A percentile compares a stretch with the other conserved stretches of the same genome.
Conservation (phyloP, 2,329 filamentous ascomycete genomes). For the Tolypocladium ophioglossoides region DNA sequence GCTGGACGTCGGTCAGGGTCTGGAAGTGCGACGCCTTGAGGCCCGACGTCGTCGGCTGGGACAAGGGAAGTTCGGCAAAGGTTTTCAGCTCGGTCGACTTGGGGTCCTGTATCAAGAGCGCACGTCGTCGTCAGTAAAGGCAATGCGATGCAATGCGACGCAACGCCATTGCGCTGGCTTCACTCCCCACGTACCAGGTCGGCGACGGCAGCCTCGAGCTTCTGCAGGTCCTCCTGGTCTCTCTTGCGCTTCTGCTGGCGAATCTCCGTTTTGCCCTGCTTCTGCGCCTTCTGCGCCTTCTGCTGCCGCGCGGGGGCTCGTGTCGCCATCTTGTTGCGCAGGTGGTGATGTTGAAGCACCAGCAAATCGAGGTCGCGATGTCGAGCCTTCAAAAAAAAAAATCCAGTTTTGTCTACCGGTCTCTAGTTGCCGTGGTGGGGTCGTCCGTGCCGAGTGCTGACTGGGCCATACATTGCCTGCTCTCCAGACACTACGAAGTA, state of each 20-base stretch:
- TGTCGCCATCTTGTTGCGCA: slow-evolving; percentile 15
- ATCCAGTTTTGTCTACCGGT: not conserved
- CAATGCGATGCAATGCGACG: too few species aligned
- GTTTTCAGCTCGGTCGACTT: slow-evolving; percentile 49
- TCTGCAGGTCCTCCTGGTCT: slow-evolving; percentile 23
- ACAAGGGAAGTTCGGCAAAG: slow-evolving; percentile 81
- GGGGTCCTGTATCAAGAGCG: slow-evolving; percentile 37
- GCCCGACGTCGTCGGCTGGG: slow-evolving; percentile 65
- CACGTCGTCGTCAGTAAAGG: not conserved
- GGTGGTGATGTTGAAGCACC: not conserved
- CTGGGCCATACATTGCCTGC: too few species aligned
- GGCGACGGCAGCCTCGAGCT: slow-evolving; percentile 20
- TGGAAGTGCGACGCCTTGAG: slow-evolving; percentile 84
- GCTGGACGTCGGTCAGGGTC: slow-evolving; percentile 82
- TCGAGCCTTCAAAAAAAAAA: not conserved
- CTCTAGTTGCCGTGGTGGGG: too few species aligned
- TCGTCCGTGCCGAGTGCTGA: too few species aligned
- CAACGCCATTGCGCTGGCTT: too few species aligned
- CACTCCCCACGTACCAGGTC: slow-evolving; percentile 17
- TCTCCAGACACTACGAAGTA: too few species aligned
- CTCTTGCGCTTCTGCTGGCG: slow-evolving; percentile 27
- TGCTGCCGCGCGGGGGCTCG: slow-evolving; percentile 12
- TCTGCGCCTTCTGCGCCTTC: slow-evolving; percentile 15
- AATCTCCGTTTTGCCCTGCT: slow-evolving; percentile 19
- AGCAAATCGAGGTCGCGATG: not conserved